Evolutionary conservation across 2,329 filamentous ascomycete genomes (phyloP).

Genomic region (Venturia asperata): DNA sequence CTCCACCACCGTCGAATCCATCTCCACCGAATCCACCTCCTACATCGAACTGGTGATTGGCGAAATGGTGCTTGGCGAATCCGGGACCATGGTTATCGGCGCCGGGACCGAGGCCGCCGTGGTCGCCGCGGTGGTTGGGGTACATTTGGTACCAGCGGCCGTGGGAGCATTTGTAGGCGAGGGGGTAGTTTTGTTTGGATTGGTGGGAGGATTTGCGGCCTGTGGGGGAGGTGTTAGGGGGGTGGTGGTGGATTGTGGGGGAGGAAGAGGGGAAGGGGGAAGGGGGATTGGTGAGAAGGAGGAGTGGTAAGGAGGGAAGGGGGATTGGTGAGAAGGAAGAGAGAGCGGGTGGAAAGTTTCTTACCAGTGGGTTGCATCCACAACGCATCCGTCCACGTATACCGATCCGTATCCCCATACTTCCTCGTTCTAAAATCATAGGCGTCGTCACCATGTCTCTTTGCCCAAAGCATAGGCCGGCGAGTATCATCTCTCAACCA

Average conservation of each 20-base stretch:
- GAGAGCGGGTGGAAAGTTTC: too few relatives aligned
- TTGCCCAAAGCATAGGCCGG: constrained; percentile 8
- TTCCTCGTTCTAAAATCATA: constrained; percentile 35
- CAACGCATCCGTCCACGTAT: constrained; percentile 29
- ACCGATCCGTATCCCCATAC: constrained; percentile 26
- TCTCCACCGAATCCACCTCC: too few relatives aligned
- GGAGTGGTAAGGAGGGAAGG: too few relatives aligned
- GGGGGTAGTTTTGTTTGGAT: constrained; percentile 9
- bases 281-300: too few relatives aligned
- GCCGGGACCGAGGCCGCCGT: neutral
- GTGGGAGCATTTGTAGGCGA: constrained; percentile 14
- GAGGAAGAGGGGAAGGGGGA: too few relatives aligned
- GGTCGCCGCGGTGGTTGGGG: constrained; percentile 1
- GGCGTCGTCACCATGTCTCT: constrained; percentile 21
- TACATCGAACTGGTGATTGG: too few relatives aligned
- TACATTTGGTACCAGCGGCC: constrained; percentile 15
- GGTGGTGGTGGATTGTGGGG: neutral
- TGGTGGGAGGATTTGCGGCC: neutral
- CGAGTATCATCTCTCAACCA: constrained; percentile 16
- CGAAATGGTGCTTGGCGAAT: neutral
- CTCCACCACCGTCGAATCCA: neutral
- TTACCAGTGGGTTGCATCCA: constrained; percentile 10
- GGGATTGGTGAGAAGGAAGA: too few relatives aligned
- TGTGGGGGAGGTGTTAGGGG: neutral
- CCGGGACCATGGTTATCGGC: constrained; percentile 1